Evolutionary conservation across 192 early-diverging fungal genomes (phyloP).

Genomic region (Coemansia sp.): DNA sequence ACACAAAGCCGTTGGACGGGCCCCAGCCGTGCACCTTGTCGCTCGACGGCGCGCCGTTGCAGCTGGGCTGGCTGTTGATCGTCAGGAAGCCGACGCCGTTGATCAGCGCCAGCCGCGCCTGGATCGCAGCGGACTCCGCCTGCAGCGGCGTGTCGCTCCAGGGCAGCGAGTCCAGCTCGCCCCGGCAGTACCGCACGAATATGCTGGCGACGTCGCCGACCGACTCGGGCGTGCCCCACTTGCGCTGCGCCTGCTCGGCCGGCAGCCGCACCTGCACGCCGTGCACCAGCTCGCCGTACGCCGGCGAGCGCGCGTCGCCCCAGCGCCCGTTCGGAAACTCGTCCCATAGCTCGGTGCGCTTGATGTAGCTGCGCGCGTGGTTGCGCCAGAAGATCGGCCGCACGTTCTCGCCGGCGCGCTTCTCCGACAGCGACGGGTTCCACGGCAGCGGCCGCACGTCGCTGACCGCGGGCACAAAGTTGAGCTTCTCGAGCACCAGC

Average conservation of each 20-base stretch:
- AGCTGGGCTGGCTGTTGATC: slow-evolving; percentile 95
- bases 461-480: slow-evolving; percentile 75
- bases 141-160: slow-evolving; percentile 88
- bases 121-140: slow-evolving; percentile 78
- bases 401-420: slow-evolving; percentile 93
- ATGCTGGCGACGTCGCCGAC: slow-evolving; percentile 70
- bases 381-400: slow-evolving; percentile 99
- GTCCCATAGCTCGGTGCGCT: slow-evolving; percentile 93
- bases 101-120: slow-evolving; percentile 66
- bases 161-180: slow-evolving; percentile 80
- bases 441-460: slow-evolving; percentile 64
- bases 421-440: slow-evolving; percentile 78
- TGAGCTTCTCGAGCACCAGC: slow-evolving; percentile 85
- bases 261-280: slow-evolving; percentile 85
- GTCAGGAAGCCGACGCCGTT: slow-evolving; percentile 90
- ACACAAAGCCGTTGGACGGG: slow-evolving; percentile 93
- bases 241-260: slow-evolving; percentile 68
- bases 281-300: slow-evolving; percentile 79
- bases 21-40: slow-evolving; percentile 92
- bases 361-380: slow-evolving; percentile 89
- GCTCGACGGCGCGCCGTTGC: slow-evolving; percentile 82
- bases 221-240: slow-evolving; percentile 80
- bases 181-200: slow-evolving; percentile 86
- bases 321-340: slow-evolving; percentile 98
- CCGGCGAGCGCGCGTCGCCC: slow-evolving; percentile 96